Conservation (phyloP, 176 grass and related monocot species). For the Aegilops longissima region DNA sequence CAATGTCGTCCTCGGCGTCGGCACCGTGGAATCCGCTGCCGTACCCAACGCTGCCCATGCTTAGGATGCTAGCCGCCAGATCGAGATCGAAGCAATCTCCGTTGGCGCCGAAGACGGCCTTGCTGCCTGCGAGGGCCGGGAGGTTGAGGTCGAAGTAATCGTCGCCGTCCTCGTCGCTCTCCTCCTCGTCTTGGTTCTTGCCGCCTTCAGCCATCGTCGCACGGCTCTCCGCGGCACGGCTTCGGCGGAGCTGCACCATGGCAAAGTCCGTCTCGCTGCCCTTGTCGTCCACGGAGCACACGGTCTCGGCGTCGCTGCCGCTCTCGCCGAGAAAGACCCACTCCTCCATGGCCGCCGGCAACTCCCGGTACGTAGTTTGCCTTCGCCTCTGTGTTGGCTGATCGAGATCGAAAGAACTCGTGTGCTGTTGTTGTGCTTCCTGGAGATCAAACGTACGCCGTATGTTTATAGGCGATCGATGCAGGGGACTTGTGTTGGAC, state of each 20-base stretch:
- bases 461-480: not conserved
- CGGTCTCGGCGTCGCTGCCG: conserved; percentile 1
- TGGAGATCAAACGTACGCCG: not conserved
- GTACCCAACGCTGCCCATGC: not conserved
- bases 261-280: not conserved
- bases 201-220: not conserved
- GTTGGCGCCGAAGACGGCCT: not conserved
- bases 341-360: not conserved
- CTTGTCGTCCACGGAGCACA: not conserved
- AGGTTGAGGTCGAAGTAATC: not conserved
- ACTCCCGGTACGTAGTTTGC: not conserved
- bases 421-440: not conserved
- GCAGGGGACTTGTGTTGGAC: not conserved
- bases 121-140: not conserved
- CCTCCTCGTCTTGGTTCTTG: not conserved
- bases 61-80: not conserved
- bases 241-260: not conserved
- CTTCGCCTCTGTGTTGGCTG: not conserved
- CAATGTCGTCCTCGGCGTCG: not conserved
- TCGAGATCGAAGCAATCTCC: not conserved
- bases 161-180: not conserved
- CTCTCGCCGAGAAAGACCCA: not conserved
- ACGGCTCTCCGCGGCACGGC: too few relatives aligned
- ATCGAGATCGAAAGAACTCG: not conserved
- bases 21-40: not conserved